Evolutionary conservation across 2,329 filamentous ascomycete genomes (phyloP).

Genomic region (Ceratocystis papillata): DNA sequence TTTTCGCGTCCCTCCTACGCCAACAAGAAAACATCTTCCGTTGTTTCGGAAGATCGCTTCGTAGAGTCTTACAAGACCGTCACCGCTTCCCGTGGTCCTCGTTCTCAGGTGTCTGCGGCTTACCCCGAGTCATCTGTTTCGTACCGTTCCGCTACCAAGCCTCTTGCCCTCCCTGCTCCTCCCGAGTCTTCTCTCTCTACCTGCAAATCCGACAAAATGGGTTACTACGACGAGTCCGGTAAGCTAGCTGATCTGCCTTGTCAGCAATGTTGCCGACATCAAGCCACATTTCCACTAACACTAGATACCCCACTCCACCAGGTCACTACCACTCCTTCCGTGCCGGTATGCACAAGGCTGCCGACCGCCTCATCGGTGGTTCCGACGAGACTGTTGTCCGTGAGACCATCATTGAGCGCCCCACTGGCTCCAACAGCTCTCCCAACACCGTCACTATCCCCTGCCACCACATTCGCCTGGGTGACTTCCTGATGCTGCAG

Average conservation of each 20-base stretch:
- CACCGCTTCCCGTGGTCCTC: constrained; percentile 28
- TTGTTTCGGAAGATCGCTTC: constrained; percentile 26
- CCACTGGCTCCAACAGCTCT: constrained; percentile 30
- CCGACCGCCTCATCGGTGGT: constrained; percentile 43
- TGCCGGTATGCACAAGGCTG: constrained; percentile 45
- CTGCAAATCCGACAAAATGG: constrained; percentile 39
- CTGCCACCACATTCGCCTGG: constrained; percentile 98
- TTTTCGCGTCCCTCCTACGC: constrained; percentile 19
- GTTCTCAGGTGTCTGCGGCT: constrained; percentile 22
- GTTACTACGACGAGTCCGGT: constrained; percentile 56
- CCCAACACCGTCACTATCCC: constrained; percentile 94
- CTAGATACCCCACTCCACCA: constrained; percentile 27
- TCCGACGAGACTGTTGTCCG: constrained; percentile 36
- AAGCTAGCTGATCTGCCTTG: constrained; percentile 33
- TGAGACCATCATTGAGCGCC: constrained; percentile 33
- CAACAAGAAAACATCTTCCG: constrained; percentile 20
- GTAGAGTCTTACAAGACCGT: constrained; percentile 28
- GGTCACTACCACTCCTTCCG: constrained; percentile 51
- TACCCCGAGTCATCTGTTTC: constrained; percentile 22
- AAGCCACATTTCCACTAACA: constrained; percentile 16
- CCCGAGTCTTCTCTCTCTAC: constrained; percentile 26
- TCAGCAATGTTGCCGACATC: not conserved
- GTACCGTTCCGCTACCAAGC: constrained; percentile 16
- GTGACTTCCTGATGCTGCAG: constrained; percentile 97
- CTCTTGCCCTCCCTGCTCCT: constrained; percentile 27